Conservation (phyloP, 164 flowering plant species). For the Umbellularia californica region DNA sequence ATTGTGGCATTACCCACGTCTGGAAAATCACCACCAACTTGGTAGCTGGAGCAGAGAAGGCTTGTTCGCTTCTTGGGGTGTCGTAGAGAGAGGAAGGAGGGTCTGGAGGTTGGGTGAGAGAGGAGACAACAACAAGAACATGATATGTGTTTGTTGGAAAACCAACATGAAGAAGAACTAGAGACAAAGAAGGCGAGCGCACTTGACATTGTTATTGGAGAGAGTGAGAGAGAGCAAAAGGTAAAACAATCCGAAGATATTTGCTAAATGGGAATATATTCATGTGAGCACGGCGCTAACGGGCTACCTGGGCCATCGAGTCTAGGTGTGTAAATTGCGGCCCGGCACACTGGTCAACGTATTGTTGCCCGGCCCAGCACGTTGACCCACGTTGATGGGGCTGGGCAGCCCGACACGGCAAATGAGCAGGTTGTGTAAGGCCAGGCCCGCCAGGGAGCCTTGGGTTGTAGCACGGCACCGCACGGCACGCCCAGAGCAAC, state of each 20-base stretch:
- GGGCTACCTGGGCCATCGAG: no score
- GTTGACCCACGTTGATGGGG: no score
- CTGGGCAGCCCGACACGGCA: no score
- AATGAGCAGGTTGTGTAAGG: no score
- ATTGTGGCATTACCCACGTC: conserved; percentile 9
- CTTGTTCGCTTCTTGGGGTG: conserved; percentile 6
- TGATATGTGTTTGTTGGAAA: neutral
- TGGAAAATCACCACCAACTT: conserved; percentile 31
- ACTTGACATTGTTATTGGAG: neutral
- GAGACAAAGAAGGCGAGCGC: neutral
- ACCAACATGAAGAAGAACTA: neutral
- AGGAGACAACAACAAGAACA: neutral
- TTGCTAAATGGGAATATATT: no score
- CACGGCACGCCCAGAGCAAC: no score
- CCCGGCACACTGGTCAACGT: no score
- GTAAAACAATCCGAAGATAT: neutral
- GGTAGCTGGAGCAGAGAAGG: conserved; percentile 16
- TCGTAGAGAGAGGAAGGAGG: conserved; percentile 2
- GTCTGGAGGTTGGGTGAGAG: neutral
- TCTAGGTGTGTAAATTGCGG: no score
- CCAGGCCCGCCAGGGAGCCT: no score
- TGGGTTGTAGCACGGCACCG: no score
- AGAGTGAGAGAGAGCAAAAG: neutral
- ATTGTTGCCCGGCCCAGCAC: no score
- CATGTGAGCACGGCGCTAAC: no score